Base-by-base conservation (phyloP, 176 grass and related monocot genomes). In the Juncus effusus region DNA sequence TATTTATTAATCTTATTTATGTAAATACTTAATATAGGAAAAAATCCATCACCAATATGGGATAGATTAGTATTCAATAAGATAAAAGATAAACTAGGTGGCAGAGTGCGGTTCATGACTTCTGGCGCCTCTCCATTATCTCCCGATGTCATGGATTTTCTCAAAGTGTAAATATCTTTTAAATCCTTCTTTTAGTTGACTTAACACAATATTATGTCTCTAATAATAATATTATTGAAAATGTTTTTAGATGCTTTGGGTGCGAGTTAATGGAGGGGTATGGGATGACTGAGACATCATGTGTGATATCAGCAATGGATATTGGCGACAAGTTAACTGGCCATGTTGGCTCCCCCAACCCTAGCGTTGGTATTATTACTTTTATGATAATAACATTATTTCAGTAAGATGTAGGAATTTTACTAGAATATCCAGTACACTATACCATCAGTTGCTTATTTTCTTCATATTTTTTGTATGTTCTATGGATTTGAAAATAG, bases 251-350 rank as follows among this genome's bases (percentile, higher is more conserved):
- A 74, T 96, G 93, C 70, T 96, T 96, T 59, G 78, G 75, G 42
- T 82, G 92, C 71, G 64, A 82, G 38, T 65, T 96, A 83, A 13
- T 91, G 73, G 88, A 96, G 85, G 88, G 93, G 11, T 91, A 96
- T 80, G 93, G 87, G 77, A 96, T 96, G 93, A 96, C 93, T 41
- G 93, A 91, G 80, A 91, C 93, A 86, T 86, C 93, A 61, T 96
- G 87, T 89, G 52, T 96, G 74, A 89, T 96, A 41, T 75, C 28
- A 71, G 42, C 60, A 56, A 96, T 91, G 93, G 67, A 86, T 61
- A 42, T 61, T 47, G 88, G 75, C 68, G 93, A 97, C 56, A 87
- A 15, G 13, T 61, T 54, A 56, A 89, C 81, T 65, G 94, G 88
- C 72, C 94, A 99, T 87, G 94, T 99, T 74, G 94, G 94, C 45